These are phyloP conservation scores for Coriolopsis trogii DNA, from an alignment of 1,284 basidiomycete genomes.

Conservation along the genomic window DNA sequence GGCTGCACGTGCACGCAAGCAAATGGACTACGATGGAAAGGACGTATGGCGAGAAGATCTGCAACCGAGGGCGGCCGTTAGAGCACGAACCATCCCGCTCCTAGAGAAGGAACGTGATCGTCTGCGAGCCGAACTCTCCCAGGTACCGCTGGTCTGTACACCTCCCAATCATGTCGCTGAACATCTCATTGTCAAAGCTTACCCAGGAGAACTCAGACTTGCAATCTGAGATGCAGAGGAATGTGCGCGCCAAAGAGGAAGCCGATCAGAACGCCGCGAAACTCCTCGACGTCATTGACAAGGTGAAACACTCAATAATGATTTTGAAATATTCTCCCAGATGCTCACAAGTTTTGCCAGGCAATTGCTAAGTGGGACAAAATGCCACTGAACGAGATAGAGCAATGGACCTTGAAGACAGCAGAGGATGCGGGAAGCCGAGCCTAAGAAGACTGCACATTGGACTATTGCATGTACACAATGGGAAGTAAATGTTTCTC, in stretches of 20 bases:
- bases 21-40: constrained; percentile 43
- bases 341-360: constrained; percentile 37
- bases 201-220: constrained; percentile 55
- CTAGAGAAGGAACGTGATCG: constrained; percentile 56
- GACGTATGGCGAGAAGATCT: constrained; percentile 67
- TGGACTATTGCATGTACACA: background rate
- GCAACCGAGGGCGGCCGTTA: constrained; percentile 59
- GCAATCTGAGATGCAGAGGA: constrained; percentile 51
- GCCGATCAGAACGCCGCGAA: constrained; percentile 48
- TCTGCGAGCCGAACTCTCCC: constrained; percentile 50
- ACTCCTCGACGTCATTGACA: constrained; percentile 57
- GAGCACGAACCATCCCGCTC: constrained; percentile 61
- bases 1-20: constrained; percentile 68
- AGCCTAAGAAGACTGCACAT: constrained; percentile 9
- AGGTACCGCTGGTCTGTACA: constrained; percentile 40
- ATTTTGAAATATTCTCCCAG: background rate
- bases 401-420: constrained; percentile 62
- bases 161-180: background rate
- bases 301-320: constrained; percentile 39
- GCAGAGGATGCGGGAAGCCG: constrained; percentile 42
- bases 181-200: constrained; percentile 40
- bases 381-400: constrained; percentile 62
- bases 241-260: constrained; percentile 46
- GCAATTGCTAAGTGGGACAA: constrained; percentile 54
- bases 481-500: too few species aligned